phyloP scores from a whole-genome alignment of 164 flowering plant genomes.

The Cinnamomum chago region DNA sequence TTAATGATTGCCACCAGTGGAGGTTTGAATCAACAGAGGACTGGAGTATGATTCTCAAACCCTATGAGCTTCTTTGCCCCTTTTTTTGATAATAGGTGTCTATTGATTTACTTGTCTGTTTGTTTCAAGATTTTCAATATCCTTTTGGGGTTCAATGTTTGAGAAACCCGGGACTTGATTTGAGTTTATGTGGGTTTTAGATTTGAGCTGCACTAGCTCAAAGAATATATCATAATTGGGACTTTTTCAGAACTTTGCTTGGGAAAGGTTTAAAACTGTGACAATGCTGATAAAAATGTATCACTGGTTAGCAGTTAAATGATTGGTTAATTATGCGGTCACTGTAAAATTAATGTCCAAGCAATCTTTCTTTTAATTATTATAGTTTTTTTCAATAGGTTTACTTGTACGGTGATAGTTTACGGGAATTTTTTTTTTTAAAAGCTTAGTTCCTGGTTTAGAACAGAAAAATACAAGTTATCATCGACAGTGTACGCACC shows the following conservation, averaged over 20 bases:
- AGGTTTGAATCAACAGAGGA: too few species aligned
- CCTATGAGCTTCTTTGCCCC: background rate
- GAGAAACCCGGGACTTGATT: background rate
- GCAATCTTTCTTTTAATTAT: too few species aligned
- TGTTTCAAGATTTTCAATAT: background rate
- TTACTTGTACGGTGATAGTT: too few species aligned
- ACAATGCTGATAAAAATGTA: background rate
- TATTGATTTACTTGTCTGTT: background rate
- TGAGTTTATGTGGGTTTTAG: background rate
- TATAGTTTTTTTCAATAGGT: too few species aligned
- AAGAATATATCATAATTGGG: background rate
- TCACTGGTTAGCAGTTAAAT: background rate
- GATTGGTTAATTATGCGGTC: background rate
- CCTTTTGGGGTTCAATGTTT: background rate
- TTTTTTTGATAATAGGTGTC: too few species aligned
- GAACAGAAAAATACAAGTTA: too few species aligned
- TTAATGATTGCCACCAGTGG: slow-evolving; percentile 85
- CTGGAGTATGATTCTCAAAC: slow-evolving; percentile 60
- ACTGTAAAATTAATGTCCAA: background rate
- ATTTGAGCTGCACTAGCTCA: background rate
- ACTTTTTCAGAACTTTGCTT: too few species aligned
- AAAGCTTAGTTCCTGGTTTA: too few species aligned
- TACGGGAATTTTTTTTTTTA: too few species aligned
- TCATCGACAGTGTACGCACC: too few species aligned
- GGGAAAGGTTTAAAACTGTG: background rate